phyloP scores from a whole-genome alignment of 2,329 filamentous ascomycete genomes.

The Ascochyta clinopodiicola region DNA sequence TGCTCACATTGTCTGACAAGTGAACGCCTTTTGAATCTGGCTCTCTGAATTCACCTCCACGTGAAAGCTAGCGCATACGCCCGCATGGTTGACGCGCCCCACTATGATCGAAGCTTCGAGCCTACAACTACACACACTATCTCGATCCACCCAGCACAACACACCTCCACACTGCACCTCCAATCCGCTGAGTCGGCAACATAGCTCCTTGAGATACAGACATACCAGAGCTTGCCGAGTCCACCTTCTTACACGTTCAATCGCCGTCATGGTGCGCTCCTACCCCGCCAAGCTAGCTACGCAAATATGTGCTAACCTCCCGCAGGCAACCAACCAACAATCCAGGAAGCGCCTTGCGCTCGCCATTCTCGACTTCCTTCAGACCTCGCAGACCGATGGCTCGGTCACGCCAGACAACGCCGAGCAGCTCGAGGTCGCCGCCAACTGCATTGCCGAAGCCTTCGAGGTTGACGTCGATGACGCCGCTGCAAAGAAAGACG shows the following conservation, averaged over 20 bases:
- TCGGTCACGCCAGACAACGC: conserved; percentile 86
- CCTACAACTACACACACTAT: conserved; percentile 12
- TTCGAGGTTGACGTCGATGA: conserved; percentile 93
- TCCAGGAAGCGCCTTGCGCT: conserved; percentile 90
- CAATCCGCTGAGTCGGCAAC: neutral
- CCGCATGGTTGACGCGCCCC: conserved; percentile 6
- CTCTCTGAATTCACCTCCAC: neutral
- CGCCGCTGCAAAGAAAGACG: conserved; percentile 73
- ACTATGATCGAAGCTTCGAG: conserved; percentile 35
- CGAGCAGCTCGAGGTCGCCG: conserved; percentile 92
- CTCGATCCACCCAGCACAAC: neutral
- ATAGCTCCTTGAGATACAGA: neutral
- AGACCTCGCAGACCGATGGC: conserved; percentile 82
- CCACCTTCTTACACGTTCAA: neutral
- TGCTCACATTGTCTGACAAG: neutral
- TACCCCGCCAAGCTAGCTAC: conserved; percentile 19
- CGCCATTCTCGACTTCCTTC: conserved; percentile 95
- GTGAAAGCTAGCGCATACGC: conserved; percentile 11
- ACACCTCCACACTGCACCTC: conserved; percentile 1
- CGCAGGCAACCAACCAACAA: conserved; percentile 45
- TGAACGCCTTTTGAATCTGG: neutral
- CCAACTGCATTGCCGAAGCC: conserved; percentile 91
- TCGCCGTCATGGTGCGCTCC: conserved; percentile 40
- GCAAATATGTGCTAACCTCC: conserved; percentile 21
- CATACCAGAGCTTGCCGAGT: conserved; percentile 1